A percentile compares a stretch with the other conserved stretches of the same genome.
phyloP scores from a whole-genome alignment of 78 protist species.

The Dictyostelium discoideum region DNA sequence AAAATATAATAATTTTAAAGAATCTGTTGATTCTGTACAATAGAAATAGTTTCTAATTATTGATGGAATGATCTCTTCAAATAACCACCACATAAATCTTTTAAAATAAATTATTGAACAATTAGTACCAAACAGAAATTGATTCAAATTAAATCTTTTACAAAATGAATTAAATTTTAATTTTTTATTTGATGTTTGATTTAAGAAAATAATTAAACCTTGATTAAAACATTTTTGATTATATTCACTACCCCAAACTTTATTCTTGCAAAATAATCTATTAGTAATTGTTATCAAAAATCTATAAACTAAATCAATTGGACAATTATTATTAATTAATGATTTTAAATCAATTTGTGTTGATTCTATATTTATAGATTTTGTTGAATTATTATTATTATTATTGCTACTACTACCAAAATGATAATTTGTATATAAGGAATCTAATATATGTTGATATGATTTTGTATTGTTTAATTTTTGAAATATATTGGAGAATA shows the following conservation, averaged over 20 bases:
- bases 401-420: too few relatives aligned
- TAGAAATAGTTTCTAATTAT: slow-evolving; percentile 7
- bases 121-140: background rate
- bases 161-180: background rate
- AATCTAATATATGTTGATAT: background rate
- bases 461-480: background rate
- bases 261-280: background rate
- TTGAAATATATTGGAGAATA: background rate
- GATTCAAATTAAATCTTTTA: background rate
- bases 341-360: slow-evolving; percentile 6
- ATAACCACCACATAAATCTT: slow-evolving; percentile 30
- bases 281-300: background rate
- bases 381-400: background rate
- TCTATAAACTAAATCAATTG: background rate
- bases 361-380: background rate
- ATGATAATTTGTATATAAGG: background rate
- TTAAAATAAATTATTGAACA: background rate
- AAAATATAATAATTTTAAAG: background rate
- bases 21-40: background rate
- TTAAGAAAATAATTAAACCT: background rate
- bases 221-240: background rate
- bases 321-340: background rate
- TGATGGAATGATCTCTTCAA: background rate
- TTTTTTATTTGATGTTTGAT: background rate
- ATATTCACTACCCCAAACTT: background rate